These are phyloP conservation scores for Aaosphaeria arxii DNA, from an alignment of 2,329 filamentous ascomycete genomes.

Conservation along the genomic window DNA sequence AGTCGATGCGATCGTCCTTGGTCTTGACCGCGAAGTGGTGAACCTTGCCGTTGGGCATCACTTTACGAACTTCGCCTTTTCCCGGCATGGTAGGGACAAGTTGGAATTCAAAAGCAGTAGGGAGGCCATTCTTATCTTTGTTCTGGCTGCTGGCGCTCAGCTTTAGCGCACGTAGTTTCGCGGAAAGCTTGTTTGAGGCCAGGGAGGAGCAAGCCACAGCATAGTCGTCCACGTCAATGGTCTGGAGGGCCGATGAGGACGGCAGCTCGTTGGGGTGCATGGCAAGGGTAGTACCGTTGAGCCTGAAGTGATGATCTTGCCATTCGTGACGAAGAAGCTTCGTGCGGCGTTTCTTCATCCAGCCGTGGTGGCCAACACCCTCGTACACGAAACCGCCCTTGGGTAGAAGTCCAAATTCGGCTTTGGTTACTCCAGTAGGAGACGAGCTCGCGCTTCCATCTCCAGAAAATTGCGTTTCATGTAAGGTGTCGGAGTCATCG, in stretches of 20 bases:
- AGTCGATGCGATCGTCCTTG: slow-evolving; percentile 89
- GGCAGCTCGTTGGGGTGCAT: slow-evolving; percentile 61
- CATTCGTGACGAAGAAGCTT: slow-evolving; percentile 88
- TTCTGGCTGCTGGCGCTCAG: slow-evolving; percentile 53
- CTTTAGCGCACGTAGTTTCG: slow-evolving; percentile 77
- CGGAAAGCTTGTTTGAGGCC: slow-evolving; percentile 76
- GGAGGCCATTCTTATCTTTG: slow-evolving; percentile 56
- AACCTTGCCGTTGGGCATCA: slow-evolving; percentile 61
- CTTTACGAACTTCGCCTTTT: slow-evolving; percentile 39
- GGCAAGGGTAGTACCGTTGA: slow-evolving; percentile 60
- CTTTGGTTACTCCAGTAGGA: slow-evolving; percentile 26
- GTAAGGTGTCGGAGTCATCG: slow-evolving; percentile 31
- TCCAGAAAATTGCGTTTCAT: slow-evolving; percentile 32
- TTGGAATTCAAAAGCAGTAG: slow-evolving; percentile 75
- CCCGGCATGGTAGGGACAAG: slow-evolving; percentile 67
- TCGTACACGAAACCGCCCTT: slow-evolving; percentile 36
- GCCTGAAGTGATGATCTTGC: slow-evolving; percentile 87
- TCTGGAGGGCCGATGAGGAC: slow-evolving; percentile 67
- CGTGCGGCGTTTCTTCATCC: slow-evolving; percentile 92
- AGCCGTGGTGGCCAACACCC: slow-evolving; percentile 71
- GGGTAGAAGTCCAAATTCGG: slow-evolving; percentile 22
- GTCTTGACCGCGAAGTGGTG: slow-evolving; percentile 91
- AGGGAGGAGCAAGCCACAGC: slow-evolving; percentile 79
- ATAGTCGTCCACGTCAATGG: slow-evolving; percentile 85
- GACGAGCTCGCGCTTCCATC: slow-evolving; percentile 31